Evolutionary conservation across 1,284 basidiomycete species (phyloP).

Genomic region (Polyporus tsugae): DNA sequence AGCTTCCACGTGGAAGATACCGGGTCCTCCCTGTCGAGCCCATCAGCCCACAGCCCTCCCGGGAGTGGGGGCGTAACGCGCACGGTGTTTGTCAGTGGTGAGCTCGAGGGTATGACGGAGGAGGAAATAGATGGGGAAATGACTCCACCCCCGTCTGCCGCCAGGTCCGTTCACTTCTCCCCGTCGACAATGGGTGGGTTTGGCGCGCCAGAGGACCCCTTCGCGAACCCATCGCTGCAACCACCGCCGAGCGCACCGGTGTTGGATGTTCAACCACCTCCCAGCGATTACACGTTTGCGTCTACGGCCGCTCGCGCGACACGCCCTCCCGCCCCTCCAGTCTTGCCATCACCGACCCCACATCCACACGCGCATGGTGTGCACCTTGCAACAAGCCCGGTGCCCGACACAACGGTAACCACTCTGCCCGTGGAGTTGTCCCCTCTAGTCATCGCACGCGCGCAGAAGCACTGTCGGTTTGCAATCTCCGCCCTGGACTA

Average conservation of each 20-base stretch:
- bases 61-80: slow-evolving; percentile 18
- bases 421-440: slow-evolving; percentile 60
- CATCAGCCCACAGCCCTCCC: slow-evolving; percentile 3
- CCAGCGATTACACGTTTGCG: neutral
- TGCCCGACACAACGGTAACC: slow-evolving; percentile 37
- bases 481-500: slow-evolving; percentile 94
- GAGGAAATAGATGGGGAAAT: slow-evolving; percentile 28
- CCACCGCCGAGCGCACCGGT: neutral
- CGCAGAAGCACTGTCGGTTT: slow-evolving; percentile 90
- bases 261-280: neutral
- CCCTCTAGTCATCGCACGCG: slow-evolving; percentile 69
- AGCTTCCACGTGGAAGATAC: slow-evolving; percentile 19
- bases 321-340: slow-evolving; percentile 3
- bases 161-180: slow-evolving; percentile 57
- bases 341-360: slow-evolving; percentile 23
- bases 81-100: slow-evolving; percentile 36
- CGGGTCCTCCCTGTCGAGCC: slow-evolving; percentile 12
- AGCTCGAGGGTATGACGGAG: slow-evolving; percentile 37
- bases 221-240: slow-evolving; percentile 12
- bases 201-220: slow-evolving; percentile 20
- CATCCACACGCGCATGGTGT: slow-evolving; percentile 10
- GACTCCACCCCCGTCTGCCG: slow-evolving; percentile 32
- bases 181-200: slow-evolving; percentile 44
- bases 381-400: slow-evolving; percentile 4
- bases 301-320: slow-evolving; percentile 24